phyloP scores from a whole-genome alignment of 202 grass and related monocot species.

The Panicum hallii region DNA sequence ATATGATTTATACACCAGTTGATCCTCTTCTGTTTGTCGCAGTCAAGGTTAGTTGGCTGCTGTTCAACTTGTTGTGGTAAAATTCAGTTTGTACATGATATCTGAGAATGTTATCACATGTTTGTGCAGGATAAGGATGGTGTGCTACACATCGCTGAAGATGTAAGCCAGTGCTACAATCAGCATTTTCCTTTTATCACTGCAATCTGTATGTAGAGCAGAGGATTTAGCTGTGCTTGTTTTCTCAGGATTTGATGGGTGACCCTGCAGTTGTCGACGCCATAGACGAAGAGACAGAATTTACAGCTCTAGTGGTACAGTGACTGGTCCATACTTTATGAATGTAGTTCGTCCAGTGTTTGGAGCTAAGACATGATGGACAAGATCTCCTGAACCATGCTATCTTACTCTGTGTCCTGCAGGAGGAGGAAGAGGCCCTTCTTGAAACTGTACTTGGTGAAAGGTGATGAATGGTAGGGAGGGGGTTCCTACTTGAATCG shows the following conservation, averaged over 20 bases:
- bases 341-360: neutral
- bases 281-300: constrained; percentile 86
- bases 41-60: constrained; percentile 61
- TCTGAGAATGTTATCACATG: constrained; percentile 32
- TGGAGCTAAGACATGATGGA: neutral
- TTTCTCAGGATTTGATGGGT: constrained; percentile 79
- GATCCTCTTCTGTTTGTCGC: constrained; percentile 91
- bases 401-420: neutral
- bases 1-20: constrained; percentile 98
- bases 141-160: constrained; percentile 78
- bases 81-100: neutral
- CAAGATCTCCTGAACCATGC: constrained; percentile 16
- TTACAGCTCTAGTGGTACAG: constrained; percentile 87
- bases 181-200: neutral
- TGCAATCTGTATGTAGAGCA: neutral
- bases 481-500: neutral
- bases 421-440: constrained; percentile 90
- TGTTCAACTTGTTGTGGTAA: neutral
- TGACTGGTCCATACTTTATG: neutral
- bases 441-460: constrained; percentile 71
- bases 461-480: constrained; percentile 43
- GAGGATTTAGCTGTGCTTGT: constrained; percentile 26
- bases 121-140: constrained; percentile 74
- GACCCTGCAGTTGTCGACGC: constrained; percentile 68
- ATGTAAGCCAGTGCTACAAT: constrained; percentile 60